Evolutionary conservation across 2,329 filamentous ascomycete species (phyloP), one percentile per base, ranked within the genome.

Genomic region (Pyrenochaeta sp.): DNA sequence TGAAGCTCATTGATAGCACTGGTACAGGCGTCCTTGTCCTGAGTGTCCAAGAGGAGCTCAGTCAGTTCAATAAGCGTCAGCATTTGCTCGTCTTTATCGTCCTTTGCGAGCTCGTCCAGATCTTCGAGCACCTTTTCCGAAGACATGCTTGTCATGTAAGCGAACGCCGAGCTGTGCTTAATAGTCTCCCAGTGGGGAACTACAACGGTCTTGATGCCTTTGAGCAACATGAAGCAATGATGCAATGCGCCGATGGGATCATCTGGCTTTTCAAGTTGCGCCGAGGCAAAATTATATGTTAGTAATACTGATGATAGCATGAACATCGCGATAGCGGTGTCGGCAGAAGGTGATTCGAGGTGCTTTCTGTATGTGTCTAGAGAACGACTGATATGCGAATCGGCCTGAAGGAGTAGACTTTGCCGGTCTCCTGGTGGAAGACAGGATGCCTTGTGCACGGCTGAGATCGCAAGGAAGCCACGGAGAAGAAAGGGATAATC

Each of bases 401-500:
- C 56, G 10, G 63, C 63, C 31, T 66, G 63, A 7, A 55, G 31
- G 2, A 67, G 41, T 6, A 67, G 58, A 11, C 19, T 47, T 20
- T 51, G 54, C 17, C 59, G 44, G 22, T 65, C 56, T 17, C 48
- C 46, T 18, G 48, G 44, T 7, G 54, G 35, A n/a, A 56, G 48
- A 18, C 52, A 47, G 6, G 55, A 40, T 8, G 57, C 56, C 32
- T 65, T 62, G 36, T 67, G 64, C 3, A 63, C 46, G 19, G 64
- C 64, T 7, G 64, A 59, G 7, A 65, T 46, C 29, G 62, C 64
- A 17, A 67, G 43, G n/a, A 66, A 48, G 10, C 61, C 64, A 24
- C 60, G 61, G 11, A 67, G 58, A 9, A 67, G 56, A 30, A 65
- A 65, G 1, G 61, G 53, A 34, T 61, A 51, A n/a, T 63, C 51